Percentiles rank a stretch among this genome's conserved stretches.
phyloP scores from a whole-genome alignment of 306 rosid genomes.

The Casuarina cunninghamiana region DNA sequence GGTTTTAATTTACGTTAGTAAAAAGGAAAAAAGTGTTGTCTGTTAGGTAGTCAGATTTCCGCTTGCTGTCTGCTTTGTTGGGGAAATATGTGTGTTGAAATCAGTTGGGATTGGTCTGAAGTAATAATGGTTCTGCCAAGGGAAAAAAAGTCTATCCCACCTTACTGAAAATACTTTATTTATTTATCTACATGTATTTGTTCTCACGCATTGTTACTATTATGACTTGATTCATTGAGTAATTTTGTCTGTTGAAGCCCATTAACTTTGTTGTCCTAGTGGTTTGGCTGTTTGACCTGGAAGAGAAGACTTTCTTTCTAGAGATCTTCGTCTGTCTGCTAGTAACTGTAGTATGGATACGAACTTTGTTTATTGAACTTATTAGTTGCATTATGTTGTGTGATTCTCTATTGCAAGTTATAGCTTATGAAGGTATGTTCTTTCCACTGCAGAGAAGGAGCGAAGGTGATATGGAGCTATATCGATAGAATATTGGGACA shows the following conservation, averaged over 20 bases:
- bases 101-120: neutral
- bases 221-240: neutral
- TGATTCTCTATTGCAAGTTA: conserved; percentile 7
- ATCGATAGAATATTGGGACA: conserved; percentile 97
- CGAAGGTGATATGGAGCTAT: conserved; percentile 96
- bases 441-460: conserved; percentile 82
- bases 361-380: conserved; percentile 1
- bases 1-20: neutral
- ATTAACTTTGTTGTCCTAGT: neutral
- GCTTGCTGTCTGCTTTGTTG: neutral
- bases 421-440: conserved; percentile 24
- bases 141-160: neutral
- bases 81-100: neutral
- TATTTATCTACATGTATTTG: neutral
- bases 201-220: neutral
- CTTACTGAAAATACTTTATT: neutral
- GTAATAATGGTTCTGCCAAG: neutral
- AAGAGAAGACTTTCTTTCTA: conserved; percentile 1
- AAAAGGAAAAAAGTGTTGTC: neutral
- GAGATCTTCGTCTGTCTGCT: conserved; percentile 18
- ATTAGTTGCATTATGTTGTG: conserved; percentile 12
- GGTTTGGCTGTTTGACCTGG: neutral
- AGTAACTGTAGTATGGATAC: conserved; percentile 11
- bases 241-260: neutral
- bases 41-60: neutral